Evolutionary conservation across 2,329 filamentous ascomycete genomes (phyloP).

Genomic region (Pyrenochaeta sp.): DNA sequence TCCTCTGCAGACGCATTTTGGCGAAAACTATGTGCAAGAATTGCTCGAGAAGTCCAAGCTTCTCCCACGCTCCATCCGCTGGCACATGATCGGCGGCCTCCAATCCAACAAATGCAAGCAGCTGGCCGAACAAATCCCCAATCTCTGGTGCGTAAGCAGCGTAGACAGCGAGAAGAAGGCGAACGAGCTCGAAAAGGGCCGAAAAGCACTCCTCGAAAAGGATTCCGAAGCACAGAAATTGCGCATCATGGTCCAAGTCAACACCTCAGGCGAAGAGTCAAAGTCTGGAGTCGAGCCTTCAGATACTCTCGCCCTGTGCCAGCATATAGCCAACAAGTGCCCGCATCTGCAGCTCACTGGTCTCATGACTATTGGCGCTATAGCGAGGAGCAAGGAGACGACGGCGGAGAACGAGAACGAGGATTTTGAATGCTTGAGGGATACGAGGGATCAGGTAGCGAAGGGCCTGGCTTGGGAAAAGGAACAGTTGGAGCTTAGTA

Average conservation of each 20-base stretch:
- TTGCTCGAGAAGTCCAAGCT: constrained; percentile 83
- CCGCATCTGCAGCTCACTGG: constrained; percentile 78
- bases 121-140: constrained; percentile 81
- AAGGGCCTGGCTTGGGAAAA: constrained; percentile 64
- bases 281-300: constrained; percentile 84
- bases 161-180: constrained; percentile 91
- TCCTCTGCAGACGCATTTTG: constrained; percentile 75
- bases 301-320: constrained; percentile 70
- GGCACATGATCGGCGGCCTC: constrained; percentile 96
- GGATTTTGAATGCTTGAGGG: constrained; percentile 76
- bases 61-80: constrained; percentile 77
- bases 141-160: constrained; percentile 90
- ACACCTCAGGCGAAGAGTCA: constrained; percentile 85
- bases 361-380: constrained; percentile 97
- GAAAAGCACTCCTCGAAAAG: constrained; percentile 62
- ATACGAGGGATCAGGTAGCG: constrained; percentile 75
- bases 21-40: constrained; percentile 90
- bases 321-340: constrained; percentile 73
- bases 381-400: constrained; percentile 80
- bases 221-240: constrained; percentile 55
- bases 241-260: constrained; percentile 88
- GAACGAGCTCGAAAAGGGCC: constrained; percentile 77
- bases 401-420: constrained; percentile 83
- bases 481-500: constrained; percentile 82
- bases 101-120: constrained; percentile 94